Conservation (phyloP, 2,329 filamentous ascomycete genomes). For the Trematosphaeria pertusa region DNA sequence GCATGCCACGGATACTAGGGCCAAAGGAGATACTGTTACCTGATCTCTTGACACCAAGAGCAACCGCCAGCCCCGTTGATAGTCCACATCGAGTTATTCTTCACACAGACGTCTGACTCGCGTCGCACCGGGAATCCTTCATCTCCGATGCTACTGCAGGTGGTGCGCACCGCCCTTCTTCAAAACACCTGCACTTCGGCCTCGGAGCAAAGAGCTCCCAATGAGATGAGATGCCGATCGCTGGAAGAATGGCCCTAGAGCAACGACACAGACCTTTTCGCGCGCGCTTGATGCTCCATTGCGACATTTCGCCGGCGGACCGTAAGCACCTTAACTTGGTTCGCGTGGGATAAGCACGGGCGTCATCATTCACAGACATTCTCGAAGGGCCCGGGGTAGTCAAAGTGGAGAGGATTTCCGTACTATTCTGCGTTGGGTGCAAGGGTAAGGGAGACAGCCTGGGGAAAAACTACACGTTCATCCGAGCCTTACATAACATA, state of each 20-base stretch:
- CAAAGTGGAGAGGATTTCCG: background rate
- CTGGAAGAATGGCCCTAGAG: no score
- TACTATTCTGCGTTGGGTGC: background rate
- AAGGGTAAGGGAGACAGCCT: no score
- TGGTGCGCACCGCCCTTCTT: background rate
- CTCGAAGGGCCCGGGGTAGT: background rate
- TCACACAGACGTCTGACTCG: background rate
- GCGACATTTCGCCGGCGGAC: background rate
- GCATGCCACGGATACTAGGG: no score
- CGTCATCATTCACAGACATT: background rate
- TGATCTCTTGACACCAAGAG: background rate
- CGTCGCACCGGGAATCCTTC: background rate
- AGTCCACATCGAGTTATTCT: background rate
- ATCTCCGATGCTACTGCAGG: background rate
- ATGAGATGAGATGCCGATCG: background rate
- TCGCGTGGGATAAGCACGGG: background rate
- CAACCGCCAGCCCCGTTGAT: background rate
- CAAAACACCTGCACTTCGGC: slow-evolving; percentile 3
- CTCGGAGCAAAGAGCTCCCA: background rate
- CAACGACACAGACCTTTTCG: no score
- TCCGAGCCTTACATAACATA: no score
- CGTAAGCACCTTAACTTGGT: background rate
- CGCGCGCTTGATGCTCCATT: no score
- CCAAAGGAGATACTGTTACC: no score
- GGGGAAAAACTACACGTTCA: background rate